Evolutionary conservation across 345 rosid species (phyloP), one percentile per base, ranked within the genome.

Genomic region (Erucastrum elatum): DNA sequence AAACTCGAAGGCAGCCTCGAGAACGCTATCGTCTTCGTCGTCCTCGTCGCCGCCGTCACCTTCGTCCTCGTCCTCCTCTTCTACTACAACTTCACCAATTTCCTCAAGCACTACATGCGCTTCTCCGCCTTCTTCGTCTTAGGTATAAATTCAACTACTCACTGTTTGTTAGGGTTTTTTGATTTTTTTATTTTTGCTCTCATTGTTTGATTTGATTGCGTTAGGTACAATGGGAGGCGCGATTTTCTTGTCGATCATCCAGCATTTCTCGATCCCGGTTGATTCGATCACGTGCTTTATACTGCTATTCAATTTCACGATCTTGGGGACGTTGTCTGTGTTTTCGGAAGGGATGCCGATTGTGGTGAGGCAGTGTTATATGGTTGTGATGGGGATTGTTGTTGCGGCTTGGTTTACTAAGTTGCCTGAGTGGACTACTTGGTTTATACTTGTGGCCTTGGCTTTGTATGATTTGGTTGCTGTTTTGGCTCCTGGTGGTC

Each of bases 381-480:
- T 95, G 99, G 97, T 95, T 46, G 87, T 70, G 12, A 64, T 93
- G 86, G 99, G 99, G 55, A 86, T 95, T 59, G 80, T 88, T 81
- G 94, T 93, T 46, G 99, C 99, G 0, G 89, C 93, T 74, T 94
- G 97, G 99, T 91, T 94, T 78, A 90, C 99, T 1, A 95, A 90
- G 77, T 73, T 95, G 71, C 99, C 98, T 0, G 98, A 95, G 60
- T 95, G 98, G 99, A 93, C 98, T 77, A 94, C 99, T 0, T 94
- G 99, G 99, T 82, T 75, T 76, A 80, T 91, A 80, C 81, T 94
- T 56, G 91, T 93, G 68, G 98, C 98, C n/a, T 59, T 94, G 80
- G 99, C 98, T 74, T 31, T 90, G 35, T 94, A 94, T 82, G 99
- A 94, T 83, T 71, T 94, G 85, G 91, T 86, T 26, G 99, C 98